Evolutionary conservation across 495 filamentous ascomycete species (phyloP), one percentile per base, ranked within the genome.

Genomic region (Penicillium samsonianum): DNA sequence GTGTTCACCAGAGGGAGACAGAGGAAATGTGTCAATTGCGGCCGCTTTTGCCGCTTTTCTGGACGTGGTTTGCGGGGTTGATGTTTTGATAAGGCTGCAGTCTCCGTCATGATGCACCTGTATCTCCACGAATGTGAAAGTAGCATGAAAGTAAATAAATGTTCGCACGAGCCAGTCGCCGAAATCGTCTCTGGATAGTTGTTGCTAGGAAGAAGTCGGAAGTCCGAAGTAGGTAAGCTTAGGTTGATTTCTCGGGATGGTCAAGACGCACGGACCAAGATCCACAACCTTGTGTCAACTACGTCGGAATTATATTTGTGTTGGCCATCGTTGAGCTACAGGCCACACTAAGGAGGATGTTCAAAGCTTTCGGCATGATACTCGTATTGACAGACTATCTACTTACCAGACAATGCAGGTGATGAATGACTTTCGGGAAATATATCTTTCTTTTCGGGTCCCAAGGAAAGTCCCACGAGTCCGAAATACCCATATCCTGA

Each of bases 1-100:
- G 73, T 25, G 26, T 83, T 91, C 55, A 88, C 78, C 58, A 96
- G 84, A 10, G 92, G 91, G 49, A 96, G 71, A 71, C 89, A 93
- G 37, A 96, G 83, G 68, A 96, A 96, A 70, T 96, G 92, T 0
- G 92, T 96, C n/a, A 89, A 79, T 17, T 73, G 75, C 17, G 78
- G 76, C 17, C 60, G 57, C 62, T 73, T 76, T 42, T 65, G 76
- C 17, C 60, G 58, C 61, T 73, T 75, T 42, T 66, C 59, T 26
- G 57, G 60, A 6, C 33, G 50, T 23, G 25, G 50, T 28, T 55
- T 40, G 28, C 49, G 54, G 19, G 30, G 40, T n/a, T 58, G 55
- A 6, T 54, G 54, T 14, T 25, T 58, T 42, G 51, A 25, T 20
- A 20, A 47, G 25, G n/a, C 47, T 40, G 58, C 62, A 47, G 46